Conservation (phyloP, 2,329 filamentous ascomycete species). For the Trichoderma lentiforme region DNA sequence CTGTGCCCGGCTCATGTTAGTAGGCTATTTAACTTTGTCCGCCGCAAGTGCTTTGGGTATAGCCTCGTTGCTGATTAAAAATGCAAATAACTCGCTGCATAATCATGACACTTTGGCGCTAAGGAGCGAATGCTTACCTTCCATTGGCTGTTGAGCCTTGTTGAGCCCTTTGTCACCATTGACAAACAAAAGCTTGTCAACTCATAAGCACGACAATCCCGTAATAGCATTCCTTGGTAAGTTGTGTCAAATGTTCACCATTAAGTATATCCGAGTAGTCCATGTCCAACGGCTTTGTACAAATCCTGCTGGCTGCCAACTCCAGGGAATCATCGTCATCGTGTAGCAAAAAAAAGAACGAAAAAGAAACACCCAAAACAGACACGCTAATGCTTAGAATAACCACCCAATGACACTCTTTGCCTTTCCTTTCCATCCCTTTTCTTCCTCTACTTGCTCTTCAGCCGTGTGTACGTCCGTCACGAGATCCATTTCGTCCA, state of each 20-base stretch:
- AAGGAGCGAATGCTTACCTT: background rate
- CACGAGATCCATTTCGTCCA: constrained; percentile 60
- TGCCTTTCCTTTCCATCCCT: constrained; percentile 47
- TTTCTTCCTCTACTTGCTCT: constrained; percentile 25
- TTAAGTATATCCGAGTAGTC: background rate
- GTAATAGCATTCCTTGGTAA: background rate
- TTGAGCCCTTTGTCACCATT: background rate
- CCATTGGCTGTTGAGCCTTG: background rate
- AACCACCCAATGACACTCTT: constrained; percentile 34
- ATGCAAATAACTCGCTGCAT: background rate
- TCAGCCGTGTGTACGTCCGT: constrained; percentile 57
- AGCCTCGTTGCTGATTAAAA: constrained; percentile 4
- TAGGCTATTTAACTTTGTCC: background rate
- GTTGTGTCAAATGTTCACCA: background rate
- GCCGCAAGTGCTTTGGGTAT: background rate
- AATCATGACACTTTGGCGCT: constrained; percentile 13
- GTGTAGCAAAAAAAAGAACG: background rate
- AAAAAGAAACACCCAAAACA: background rate
- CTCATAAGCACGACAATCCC: background rate
- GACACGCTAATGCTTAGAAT: constrained; percentile 26
- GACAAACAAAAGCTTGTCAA: background rate
- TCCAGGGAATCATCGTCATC: background rate
- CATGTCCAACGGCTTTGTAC: constrained; percentile 11
- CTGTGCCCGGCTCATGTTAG: background rate
- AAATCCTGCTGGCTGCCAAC: constrained; percentile 6